Evolutionary conservation across 306 rosid genomes (phyloP), one percentile per base, ranked within the genome.

Genomic region (Trifolium fragiferum): DNA sequence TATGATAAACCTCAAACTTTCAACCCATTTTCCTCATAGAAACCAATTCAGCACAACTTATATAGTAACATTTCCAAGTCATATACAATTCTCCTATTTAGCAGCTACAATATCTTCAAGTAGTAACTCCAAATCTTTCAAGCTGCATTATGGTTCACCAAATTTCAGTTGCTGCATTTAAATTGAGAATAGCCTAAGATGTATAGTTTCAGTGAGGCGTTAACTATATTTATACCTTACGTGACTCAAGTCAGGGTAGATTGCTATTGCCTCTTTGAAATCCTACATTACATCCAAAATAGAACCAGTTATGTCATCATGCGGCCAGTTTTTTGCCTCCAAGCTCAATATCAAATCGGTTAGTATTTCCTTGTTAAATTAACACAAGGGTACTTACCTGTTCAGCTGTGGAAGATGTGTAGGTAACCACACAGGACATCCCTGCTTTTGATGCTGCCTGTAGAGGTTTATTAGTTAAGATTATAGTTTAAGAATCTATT

Each of bases 401-500:
- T 0, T 84, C 78, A 15, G 91, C 94, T n/a, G 97, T 94, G 78
- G 97, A 94, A 77, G 96, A 74, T 21, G 98, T 91, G 81, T 88
- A 94, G 74, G 85, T 87, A 68, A 91, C 79, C 66, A 94, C 85
- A 20, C 98, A 94, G 44, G 97, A 65, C 98, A 94, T 94, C 55
- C 97, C 98, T 21, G 98, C 98, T 71, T 81, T 68, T 80, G 92
- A 84, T 73, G 98, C 97, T 46, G 97, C 98, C 98, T 91, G 76
- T 43, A 57, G 71, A 58, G 59, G 69, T 71, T 43, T 61, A 66
- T 61, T 67, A 82, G 54, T 49, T 68, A 38, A n/a, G 53, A 68
- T 68, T 59, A 44, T 10, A 53, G 41, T 38, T 77, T 15, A 37
- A 54, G 40, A 73, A 77, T 16, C 25, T 53, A 38, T 40, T 16